Base-by-base conservation (phyloP, 495 filamentous ascomycete genomes). In the Aspergillus avenaceus region DNA sequence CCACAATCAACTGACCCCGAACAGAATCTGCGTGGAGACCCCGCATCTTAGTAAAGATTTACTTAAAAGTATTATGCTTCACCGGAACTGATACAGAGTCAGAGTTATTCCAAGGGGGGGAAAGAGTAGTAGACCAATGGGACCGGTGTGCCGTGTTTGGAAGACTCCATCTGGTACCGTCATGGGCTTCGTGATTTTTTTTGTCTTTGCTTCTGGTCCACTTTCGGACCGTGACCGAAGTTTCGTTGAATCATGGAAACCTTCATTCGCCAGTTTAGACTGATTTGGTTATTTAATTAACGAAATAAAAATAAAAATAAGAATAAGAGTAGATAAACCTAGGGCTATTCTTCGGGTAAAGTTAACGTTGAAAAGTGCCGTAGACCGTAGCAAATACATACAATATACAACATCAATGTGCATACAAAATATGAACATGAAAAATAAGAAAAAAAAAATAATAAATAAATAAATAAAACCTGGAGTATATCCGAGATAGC, bases 1-100 rank as follows among this genome's bases (percentile, higher is more conserved):
- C 29, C 11, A 4, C 29, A 4, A 6, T n/a, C 29, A 34, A 6
- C 29, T n/a, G 11, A 34, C 29, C 29, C 29, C 29, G 12, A 34
- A n/a, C 6, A 34, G 29, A 34, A 34, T 27, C 41, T 18, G 14
- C 32, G 31, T 49, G 47, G 47, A 41, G 47, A 49, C 47, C 47
- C 47, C 47, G 47, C 47, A 49, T 41, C 26, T 18, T 29, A 25
- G 7, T 36, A 36, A 12, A 36, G 12, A 36, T 36, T 36, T 14
- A 36, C n/a, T 36, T n/a, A n/a, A n/a, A n/a, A n/a, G n/a, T n/a
- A n/a, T n/a, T n/a, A n/a, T n/a, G n/a, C n/a, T n/a, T n/a, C 40
- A 42, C 40, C 23, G 40, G 14, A 38, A 38, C 8, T 38, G 16
- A 14, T 38, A 38, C 22, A 21, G n/a, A n/a, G n/a, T 38, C 36